phyloP scores from a whole-genome alignment of 371 early-diverging fungal species.

The Phascolomyces articulosus region DNA sequence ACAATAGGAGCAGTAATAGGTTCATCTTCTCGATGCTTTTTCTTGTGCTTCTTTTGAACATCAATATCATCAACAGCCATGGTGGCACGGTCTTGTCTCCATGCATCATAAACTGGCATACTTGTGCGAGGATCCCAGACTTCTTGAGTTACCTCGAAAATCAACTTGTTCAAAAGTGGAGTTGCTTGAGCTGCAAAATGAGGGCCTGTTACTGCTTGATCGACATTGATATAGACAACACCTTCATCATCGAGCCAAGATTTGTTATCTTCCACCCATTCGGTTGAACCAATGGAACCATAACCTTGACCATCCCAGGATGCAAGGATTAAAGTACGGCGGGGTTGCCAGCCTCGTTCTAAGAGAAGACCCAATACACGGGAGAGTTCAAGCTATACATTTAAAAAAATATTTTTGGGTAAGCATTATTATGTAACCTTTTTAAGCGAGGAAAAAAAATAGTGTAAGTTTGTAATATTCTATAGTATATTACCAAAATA shows the following conservation, averaged over 20 bases:
- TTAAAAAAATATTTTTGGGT: background rate
- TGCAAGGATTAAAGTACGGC: conserved; percentile 64
- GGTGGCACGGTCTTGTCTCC: conserved; percentile 29
- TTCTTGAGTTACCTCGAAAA: conserved; percentile 53
- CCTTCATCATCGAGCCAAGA: conserved; percentile 56
- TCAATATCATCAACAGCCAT: background rate
- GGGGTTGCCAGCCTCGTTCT: conserved; percentile 68
- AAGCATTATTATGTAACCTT: background rate
- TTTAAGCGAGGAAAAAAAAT: background rate
- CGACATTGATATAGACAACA: conserved; percentile 66
- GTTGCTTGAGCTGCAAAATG: conserved; percentile 54
- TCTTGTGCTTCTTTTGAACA: background rate
- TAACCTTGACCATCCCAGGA: conserved; percentile 77
- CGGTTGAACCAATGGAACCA: conserved; percentile 69
- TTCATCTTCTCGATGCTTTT: background rate
- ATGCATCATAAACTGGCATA: conserved; percentile 54
- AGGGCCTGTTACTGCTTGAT: conserved; percentile 54
- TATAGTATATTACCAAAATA: conserved; percentile 39
- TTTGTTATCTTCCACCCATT: conserved; percentile 71
- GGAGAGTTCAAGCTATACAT: conserved; percentile 55
- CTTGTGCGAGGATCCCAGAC: conserved; percentile 55
- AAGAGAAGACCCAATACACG: conserved; percentile 57
- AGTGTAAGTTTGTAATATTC: background rate
- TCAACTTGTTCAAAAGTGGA: conserved; percentile 51
- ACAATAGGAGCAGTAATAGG: conserved; percentile 3